Conservation (phyloP, 2,329 filamentous ascomycete genomes). For the Dactylella cylindrospora region DNA sequence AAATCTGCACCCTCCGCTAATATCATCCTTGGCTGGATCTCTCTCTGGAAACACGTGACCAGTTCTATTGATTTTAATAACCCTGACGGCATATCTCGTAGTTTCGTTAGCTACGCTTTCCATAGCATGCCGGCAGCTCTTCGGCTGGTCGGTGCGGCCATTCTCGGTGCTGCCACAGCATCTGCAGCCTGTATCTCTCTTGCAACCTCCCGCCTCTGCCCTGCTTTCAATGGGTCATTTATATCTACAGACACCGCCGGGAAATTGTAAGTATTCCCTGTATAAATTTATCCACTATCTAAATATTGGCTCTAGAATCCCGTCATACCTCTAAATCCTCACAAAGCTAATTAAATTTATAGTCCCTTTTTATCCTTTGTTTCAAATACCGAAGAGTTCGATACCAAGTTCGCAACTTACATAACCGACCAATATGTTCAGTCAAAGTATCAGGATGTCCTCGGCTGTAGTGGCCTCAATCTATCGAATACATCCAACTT, state of each 20-base stretch:
- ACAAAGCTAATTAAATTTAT: slow-evolving; percentile 2
- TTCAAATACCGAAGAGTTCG: slow-evolving; percentile 73
- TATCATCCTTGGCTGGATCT: no score
- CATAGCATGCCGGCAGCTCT: slow-evolving; percentile 40
- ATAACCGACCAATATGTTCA: slow-evolving; percentile 68
- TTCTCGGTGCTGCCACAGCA: slow-evolving; percentile 35
- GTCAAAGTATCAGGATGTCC: slow-evolving; percentile 72
- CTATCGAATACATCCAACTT: slow-evolving; percentile 75
- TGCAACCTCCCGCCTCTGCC: slow-evolving; percentile 51
- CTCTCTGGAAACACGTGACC: no score
- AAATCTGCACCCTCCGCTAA: no score
- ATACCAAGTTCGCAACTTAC: slow-evolving; percentile 71
- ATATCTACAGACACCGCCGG: slow-evolving; percentile 51
- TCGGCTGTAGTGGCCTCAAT: slow-evolving; percentile 78
- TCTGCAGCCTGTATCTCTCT: slow-evolving; percentile 51
- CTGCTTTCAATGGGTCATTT: slow-evolving; percentile 52
- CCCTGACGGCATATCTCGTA: no score
- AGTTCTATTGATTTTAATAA: no score
- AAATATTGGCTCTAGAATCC: slow-evolving; percentile 9
- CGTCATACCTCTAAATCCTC: slow-evolving; percentile 23
- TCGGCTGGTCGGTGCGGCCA: slow-evolving; percentile 36
- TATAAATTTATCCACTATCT: slow-evolving; percentile 29
- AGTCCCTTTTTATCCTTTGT: slow-evolving; percentile 87
- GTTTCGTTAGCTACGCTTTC: neutral
- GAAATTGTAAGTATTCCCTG: slow-evolving; percentile 48